A percentile compares a stretch with the other conserved stretches of the same genome.
Conservation (phyloP, 768 basidiomycete species). For the Phylloporus sp. region DNA sequence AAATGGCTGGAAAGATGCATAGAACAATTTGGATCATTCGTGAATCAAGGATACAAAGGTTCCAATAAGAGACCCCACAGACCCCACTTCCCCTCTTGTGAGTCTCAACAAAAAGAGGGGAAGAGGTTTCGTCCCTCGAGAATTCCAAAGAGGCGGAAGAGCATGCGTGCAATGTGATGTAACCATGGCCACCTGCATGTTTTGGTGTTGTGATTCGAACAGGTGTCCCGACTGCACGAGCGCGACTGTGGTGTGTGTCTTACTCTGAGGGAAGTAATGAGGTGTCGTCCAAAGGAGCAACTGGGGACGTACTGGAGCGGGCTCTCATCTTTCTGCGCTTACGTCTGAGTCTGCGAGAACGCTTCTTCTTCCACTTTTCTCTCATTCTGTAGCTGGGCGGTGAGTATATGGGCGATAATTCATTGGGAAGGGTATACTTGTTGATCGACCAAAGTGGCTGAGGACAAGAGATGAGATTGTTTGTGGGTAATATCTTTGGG, state of each 20-base stretch:
- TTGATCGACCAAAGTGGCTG: slow-evolving; percentile 30
- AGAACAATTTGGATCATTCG: slow-evolving; percentile 13
- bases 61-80: slow-evolving; percentile 21
- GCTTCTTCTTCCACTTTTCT: slow-evolving; percentile 98
- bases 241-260: slow-evolving; percentile 27
- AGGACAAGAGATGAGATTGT: slow-evolving; percentile 8
- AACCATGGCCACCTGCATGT: slow-evolving; percentile 12
- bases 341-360: slow-evolving; percentile 87
- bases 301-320: slow-evolving; percentile 72
- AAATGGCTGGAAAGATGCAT: neutral
- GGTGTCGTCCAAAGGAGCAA: neutral
- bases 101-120: slow-evolving; percentile 23
- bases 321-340: slow-evolving; percentile 97
- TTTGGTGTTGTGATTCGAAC: slow-evolving; percentile 12
- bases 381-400: slow-evolving; percentile 57
- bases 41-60: slow-evolving; percentile 21
- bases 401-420: neutral
- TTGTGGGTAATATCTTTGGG: slow-evolving; percentile 22
- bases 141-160: slow-evolving; percentile 23
- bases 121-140: slow-evolving; percentile 19
- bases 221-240: slow-evolving; percentile 23
- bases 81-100: slow-evolving; percentile 17
- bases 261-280: slow-evolving; percentile 32
- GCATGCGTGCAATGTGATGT: slow-evolving; percentile 24
- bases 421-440: slow-evolving; percentile 18